Percentiles rank a stretch among this genome's conserved stretches.
These are phyloP conservation scores for Picea mariana DNA, from an alignment of 83 land plant genomes.

Conservation along the genomic window DNA sequence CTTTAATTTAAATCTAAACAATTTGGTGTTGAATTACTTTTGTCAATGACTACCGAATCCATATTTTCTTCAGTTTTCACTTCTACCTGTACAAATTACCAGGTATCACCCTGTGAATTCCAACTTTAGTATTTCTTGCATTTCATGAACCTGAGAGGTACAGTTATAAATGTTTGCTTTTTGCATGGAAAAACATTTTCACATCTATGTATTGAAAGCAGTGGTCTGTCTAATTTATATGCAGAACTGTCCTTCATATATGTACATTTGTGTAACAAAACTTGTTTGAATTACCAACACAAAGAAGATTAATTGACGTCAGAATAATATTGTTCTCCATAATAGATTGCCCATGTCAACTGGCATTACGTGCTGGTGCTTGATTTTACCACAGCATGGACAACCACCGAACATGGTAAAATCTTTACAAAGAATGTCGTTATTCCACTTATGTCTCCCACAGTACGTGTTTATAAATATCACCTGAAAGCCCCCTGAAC, in stretches of 20 bases:
- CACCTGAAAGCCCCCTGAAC: slow-evolving; percentile 2
- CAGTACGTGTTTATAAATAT: neutral
- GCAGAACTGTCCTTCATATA: neutral
- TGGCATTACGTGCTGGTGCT: neutral
- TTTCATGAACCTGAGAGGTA: too few species aligned
- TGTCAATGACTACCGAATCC: too few species aligned
- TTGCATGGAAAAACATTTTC: neutral
- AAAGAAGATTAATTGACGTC: neutral
- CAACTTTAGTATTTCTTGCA: too few species aligned
- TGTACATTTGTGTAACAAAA: neutral
- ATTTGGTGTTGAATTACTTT: too few species aligned
- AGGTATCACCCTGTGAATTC: too few species aligned
- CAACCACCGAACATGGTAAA: neutral
- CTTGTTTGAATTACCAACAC: neutral
- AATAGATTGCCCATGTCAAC: neutral
- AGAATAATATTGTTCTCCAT: neutral
- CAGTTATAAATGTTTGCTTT: neutral
- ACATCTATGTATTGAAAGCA: neutral
- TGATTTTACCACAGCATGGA: neutral
- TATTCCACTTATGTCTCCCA: neutral
- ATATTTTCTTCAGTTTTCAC: too few species aligned
- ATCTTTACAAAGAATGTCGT: neutral
- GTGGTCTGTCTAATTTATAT: neutral
- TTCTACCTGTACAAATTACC: too few species aligned
- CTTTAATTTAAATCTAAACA: too few species aligned